These are phyloP conservation scores for Yamadazyma friedrichii DNA, from an alignment of 1,139 yeast species.

Conservation along the genomic window DNA sequence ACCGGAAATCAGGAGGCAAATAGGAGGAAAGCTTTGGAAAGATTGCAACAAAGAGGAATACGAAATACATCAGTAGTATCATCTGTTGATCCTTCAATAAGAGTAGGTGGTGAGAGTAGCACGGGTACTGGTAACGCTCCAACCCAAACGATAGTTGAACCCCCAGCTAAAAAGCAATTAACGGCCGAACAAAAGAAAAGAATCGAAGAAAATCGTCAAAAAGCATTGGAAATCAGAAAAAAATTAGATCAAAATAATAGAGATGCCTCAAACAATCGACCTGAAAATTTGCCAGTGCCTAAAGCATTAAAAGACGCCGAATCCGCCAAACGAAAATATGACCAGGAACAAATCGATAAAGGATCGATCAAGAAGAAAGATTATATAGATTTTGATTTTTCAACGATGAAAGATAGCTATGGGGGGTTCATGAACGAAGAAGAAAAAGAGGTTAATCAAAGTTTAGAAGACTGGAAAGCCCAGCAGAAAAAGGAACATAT, in stretches of 20 bases:
- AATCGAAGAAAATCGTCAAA: conserved; percentile 57
- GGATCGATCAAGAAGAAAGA: conserved; percentile 58
- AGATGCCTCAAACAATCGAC: conserved; percentile 23
- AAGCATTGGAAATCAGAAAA: conserved; percentile 54
- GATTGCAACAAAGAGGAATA: conserved; percentile 48
- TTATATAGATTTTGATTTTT: conserved; percentile 89
- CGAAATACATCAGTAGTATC: conserved; percentile 14
- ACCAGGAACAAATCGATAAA: conserved; percentile 19
- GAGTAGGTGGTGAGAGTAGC: conserved; percentile 3
- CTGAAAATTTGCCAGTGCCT: conserved; percentile 13
- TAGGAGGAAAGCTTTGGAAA: conserved; percentile 56
- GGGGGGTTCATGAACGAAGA: conserved; percentile 65
- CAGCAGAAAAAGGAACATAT: conserved; percentile 48
- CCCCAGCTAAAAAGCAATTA: conserved; percentile 19
- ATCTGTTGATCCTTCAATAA: conserved; percentile 14
- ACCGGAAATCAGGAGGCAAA: conserved; percentile 47
- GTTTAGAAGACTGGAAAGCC: conserved; percentile 77
- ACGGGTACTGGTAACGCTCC: too few relatives aligned
- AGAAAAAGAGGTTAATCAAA: conserved; percentile 32
- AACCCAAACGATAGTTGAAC: conserved; percentile 6
- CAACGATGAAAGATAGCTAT: conserved; percentile 82
- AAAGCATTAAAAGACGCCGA: conserved; percentile 12
- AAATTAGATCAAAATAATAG: conserved; percentile 32
- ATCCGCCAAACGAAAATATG: conserved; percentile 10
- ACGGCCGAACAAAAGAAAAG: conserved; percentile 53